Percentiles rank a stretch among this genome's conserved stretches.
phyloP scores from a whole-genome alignment of 805 yeast species.

The Ogataea polymorpha region DNA sequence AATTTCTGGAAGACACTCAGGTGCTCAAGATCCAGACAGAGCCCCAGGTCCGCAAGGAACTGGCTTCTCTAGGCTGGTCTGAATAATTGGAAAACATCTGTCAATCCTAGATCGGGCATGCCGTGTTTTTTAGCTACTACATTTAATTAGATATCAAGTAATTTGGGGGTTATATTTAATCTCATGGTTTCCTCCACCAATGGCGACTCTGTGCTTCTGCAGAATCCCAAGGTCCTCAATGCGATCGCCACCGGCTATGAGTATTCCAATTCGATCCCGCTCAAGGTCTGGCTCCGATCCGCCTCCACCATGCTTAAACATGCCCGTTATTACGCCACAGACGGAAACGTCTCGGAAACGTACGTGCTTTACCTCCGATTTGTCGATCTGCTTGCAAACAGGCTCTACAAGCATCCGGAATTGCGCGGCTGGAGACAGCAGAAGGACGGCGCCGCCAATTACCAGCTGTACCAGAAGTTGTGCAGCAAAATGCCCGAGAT shows the following conservation, averaged over 20 bases:
- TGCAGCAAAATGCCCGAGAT: conserved; percentile 24
- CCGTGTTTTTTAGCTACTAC: conserved; percentile 1
- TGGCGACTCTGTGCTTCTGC: conserved; percentile 17
- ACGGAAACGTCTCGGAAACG: conserved; percentile 45
- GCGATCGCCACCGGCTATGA: conserved; percentile 52
- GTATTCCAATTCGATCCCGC: conserved; percentile 48
- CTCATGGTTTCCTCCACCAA: conserved; percentile 11
- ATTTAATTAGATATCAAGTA: conserved; percentile 6
- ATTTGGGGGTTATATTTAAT: conserved; percentile 3
- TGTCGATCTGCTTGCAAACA: conserved; percentile 52
- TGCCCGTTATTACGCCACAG: conserved; percentile 44
- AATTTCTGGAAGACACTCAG: conserved; percentile 89
- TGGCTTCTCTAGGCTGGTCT: conserved; percentile 66
- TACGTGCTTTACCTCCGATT: conserved; percentile 56
- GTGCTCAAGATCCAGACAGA: conserved; percentile 86
- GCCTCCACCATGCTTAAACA: conserved; percentile 45
- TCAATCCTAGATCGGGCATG: conserved; percentile 4
- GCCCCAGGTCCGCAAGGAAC: conserved; percentile 70
- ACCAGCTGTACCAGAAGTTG: conserved; percentile 26
- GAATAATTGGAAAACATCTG: conserved; percentile 15
- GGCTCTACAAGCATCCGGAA: conserved; percentile 45
- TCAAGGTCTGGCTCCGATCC: conserved; percentile 54
- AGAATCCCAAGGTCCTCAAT: conserved; percentile 37
- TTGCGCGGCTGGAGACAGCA: conserved; percentile 27
- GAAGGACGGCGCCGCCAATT: conserved; percentile 18